A percentile compares a stretch with the other conserved stretches of the same genome.
Conservation (phyloP, 1,139 yeast genomes). For the Protomyces pachydermus region DNA sequence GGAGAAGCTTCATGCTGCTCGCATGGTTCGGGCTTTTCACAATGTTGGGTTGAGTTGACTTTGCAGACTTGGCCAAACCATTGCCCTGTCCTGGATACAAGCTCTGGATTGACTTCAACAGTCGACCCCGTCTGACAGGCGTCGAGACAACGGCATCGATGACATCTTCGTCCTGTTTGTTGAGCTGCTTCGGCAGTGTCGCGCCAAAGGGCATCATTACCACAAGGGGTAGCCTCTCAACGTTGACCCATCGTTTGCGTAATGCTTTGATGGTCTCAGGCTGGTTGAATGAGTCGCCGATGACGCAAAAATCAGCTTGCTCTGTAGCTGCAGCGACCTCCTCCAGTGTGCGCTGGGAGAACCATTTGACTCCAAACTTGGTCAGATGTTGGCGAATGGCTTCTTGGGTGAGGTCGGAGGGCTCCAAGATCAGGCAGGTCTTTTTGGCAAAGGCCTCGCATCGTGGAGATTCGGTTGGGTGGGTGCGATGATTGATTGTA, state of each 20-base stretch:
- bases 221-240: conserved; percentile 9
- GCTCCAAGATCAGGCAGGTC: conserved; percentile 12
- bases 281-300: conserved; percentile 22
- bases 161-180: not conserved
- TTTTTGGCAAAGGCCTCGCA: not conserved
- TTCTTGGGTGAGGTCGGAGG: not conserved
- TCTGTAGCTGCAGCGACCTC: not conserved
- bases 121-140: conserved; percentile 4
- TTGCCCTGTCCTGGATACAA: conserved; percentile 3
- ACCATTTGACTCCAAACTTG: conserved; percentile 3
- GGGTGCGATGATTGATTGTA: not conserved
- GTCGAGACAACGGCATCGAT: conserved; percentile 22
- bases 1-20: not conserved
- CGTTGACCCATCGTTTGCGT: not conserved
- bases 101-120: conserved; percentile 4
- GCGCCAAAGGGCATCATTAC: conserved; percentile 25
- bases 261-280: conserved; percentile 16
- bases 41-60: not conserved
- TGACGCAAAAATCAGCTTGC: conserved; percentile 9
- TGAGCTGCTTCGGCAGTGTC: conserved; percentile 17
- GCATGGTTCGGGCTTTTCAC: conserved; percentile 2
- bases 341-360: not conserved
- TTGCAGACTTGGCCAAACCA: conserved; percentile 1
- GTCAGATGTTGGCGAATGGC: conserved; percentile 5
- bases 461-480: not conserved